phyloP scores from a whole-genome alignment of 345 rosid genomes.

The Populus simonii region DNA sequence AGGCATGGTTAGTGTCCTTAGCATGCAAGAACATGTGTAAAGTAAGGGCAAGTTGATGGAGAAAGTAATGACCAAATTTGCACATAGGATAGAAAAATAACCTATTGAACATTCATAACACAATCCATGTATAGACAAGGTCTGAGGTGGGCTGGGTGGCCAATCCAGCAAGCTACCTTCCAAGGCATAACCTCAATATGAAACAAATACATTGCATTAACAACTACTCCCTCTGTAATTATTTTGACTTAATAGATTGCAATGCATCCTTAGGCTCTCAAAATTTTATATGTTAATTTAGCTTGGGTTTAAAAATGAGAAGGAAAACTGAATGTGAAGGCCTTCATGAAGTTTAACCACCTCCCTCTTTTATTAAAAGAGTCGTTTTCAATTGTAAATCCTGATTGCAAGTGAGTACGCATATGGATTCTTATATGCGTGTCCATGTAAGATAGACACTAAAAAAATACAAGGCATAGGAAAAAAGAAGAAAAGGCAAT shows the following conservation, averaged over 20 bases:
- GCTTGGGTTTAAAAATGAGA: background rate
- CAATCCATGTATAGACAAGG: background rate
- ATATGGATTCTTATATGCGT: no score
- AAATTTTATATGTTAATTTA: background rate
- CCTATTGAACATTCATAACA: background rate
- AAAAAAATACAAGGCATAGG: no score
- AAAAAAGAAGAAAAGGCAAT: no score
- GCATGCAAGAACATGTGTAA: background rate
- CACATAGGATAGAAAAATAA: background rate
- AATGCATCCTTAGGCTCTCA: background rate
- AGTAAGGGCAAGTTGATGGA: background rate
- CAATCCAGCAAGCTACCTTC: background rate
- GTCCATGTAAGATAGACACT: no score
- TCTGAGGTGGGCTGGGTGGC: background rate
- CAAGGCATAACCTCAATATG: no score
- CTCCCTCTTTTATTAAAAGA: no score
- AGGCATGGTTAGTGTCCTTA: conserved; percentile 32
- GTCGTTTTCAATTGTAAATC: no score
- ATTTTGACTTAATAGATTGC: background rate
- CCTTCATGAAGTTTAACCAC: no score
- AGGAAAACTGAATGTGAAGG: no score
- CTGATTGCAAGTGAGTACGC: no score
- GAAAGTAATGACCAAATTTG: background rate
- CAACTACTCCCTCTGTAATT: background rate
- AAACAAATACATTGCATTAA: background rate